A percentile compares a stretch with the other conserved stretches of the same genome.
These are phyloP conservation scores for Aegilops speltoides DNA, from an alignment of 176 grass and related monocot genomes.

Conservation along the genomic window DNA sequence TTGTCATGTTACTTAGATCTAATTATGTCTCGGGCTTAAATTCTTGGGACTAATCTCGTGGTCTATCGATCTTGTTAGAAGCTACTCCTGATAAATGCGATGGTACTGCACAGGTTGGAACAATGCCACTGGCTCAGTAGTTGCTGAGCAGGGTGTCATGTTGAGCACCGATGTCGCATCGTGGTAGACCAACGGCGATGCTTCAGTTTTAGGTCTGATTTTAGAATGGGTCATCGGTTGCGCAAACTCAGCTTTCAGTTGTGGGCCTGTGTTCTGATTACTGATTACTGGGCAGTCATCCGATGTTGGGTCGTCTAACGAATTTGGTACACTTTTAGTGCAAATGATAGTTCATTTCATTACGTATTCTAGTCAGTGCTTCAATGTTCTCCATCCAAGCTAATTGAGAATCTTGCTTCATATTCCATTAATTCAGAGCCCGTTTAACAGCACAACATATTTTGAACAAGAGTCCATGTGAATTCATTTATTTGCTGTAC, in stretches of 20 bases:
- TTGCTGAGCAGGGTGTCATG: neutral
- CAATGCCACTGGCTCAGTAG: slow-evolving; percentile 18
- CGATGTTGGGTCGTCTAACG: neutral
- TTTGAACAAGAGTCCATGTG: too few relatives aligned
- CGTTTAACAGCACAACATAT: neutral
- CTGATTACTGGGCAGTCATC: neutral
- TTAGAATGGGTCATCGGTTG: neutral
- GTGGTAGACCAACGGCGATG: neutral
- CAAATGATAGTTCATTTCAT: neutral
- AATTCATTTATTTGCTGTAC: too few relatives aligned
- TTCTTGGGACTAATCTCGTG: slow-evolving; percentile 9
- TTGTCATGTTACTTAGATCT: slow-evolving; percentile 36
- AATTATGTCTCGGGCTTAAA: neutral
- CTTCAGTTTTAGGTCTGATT: neutral
- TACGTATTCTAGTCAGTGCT: neutral
- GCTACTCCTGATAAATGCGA: slow-evolving; percentile 1
- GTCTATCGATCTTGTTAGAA: neutral
- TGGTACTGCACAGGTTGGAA: neutral
- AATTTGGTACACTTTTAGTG: neutral
- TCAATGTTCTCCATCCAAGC: neutral
- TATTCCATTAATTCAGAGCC: neutral
- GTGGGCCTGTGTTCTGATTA: neutral
- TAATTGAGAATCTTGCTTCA: neutral
- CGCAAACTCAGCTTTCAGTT: neutral
- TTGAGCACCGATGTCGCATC: neutral